Evolutionary conservation across 768 basidiomycete genomes (phyloP), one percentile per base, ranked within the genome.

Genomic region (Pleurotus cornucopiae): DNA sequence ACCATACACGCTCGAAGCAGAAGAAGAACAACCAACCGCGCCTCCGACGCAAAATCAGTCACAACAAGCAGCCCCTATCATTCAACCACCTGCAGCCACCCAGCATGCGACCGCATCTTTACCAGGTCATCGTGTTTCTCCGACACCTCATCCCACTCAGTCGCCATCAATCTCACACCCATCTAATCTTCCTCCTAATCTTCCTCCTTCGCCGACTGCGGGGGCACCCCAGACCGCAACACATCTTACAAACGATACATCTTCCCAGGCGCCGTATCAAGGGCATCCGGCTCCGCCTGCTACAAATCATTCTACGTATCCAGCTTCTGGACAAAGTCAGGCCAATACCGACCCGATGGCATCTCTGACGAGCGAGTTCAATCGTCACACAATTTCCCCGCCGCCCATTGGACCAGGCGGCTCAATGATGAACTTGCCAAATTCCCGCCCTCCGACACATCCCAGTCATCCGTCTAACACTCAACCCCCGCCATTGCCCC

Each of bases 1-100:
- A 7, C 86, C 88, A 16, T 90, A 91, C 62, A 76, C 81, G 13
- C 71, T 85, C 18, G 78, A 86, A 57, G 82, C 65, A 44, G 73
- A 72, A 2, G 75, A 71, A 23, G 37, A 53, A 25, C 51, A 14
- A 4, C 11, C 14, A 11, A 7, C 38, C 9, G n/a, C 13, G 5
- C 9, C 37, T 13, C 51, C 34, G 18, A 44, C 41, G 6, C 60
- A 20, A 13, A 40, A 57, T 23, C 52, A 58, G 16, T n/a, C 60
- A 40, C 14, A 16, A 34, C 26, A 38, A 38, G 51, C 46, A 48
- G 37, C 57, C n/a, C 14, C 52, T 20, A 47, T n/a, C 9, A 25
- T 21, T 43, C 56, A 60, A 53, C 14, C 58, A 4, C 37, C 51
- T 53, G 23, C 41, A 3, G 37, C 16, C 21, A 21, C 39, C 6